Conservation (phyloP, 768 basidiomycete species). For the Cystobasidium onofrii region DNA sequence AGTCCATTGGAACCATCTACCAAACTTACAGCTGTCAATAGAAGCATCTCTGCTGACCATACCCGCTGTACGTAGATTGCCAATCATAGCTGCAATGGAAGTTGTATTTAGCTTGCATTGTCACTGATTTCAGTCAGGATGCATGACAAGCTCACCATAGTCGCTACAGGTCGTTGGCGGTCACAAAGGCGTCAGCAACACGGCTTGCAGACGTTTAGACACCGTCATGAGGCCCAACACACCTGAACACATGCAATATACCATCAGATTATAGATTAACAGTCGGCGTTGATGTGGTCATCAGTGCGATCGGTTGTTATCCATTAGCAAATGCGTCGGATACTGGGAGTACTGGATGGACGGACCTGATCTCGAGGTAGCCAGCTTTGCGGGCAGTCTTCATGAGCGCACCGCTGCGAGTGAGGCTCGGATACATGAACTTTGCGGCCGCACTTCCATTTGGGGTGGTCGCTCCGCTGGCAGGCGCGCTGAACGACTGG, state of each 20-base stretch:
- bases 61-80: constrained; percentile 35
- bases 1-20: neutral
- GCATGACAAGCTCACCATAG: constrained; percentile 16
- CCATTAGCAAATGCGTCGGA: neutral
- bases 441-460: neutral
- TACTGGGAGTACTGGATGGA: neutral
- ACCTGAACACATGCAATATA: neutral
- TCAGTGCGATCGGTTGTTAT: neutral
- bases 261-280: neutral
- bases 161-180: neutral
- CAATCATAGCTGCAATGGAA: constrained; percentile 23
- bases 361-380: constrained; percentile 30
- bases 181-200: neutral
- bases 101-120: neutral
- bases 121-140: neutral
- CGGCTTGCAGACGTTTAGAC: neutral
- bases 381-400: constrained; percentile 8
- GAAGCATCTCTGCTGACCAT: constrained; percentile 31
- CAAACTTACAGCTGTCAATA: constrained; percentile 29
- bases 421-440: neutral
- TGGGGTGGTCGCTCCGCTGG: neutral
- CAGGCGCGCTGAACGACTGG: neutral
- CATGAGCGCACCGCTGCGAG: neutral
- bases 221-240: neutral
- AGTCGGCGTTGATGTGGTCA: neutral